phyloP scores from a whole-genome alignment of 2,329 filamentous ascomycete genomes.

The Pyrenophora teres region DNA sequence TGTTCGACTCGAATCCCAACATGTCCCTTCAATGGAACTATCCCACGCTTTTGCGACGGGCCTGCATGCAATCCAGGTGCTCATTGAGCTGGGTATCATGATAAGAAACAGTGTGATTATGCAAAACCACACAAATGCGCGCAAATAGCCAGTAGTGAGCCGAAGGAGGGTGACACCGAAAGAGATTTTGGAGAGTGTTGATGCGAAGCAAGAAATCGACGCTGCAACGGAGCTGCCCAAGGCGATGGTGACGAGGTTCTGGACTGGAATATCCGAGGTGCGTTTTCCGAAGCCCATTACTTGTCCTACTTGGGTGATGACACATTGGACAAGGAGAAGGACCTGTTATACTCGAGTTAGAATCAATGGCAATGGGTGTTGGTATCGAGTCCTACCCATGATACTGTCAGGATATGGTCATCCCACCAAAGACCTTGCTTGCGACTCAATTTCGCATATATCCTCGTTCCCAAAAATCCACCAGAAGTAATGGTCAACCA shows the following conservation, averaged over 20 bases:
- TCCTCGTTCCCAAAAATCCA: constrained; percentile 26
- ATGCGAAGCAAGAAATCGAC: constrained; percentile 33
- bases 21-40: constrained; percentile 18
- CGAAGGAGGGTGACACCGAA: constrained; percentile 38
- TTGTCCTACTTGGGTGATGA: constrained; percentile 28
- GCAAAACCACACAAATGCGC: constrained; percentile 32
- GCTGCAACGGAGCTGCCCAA: constrained; percentile 22
- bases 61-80: constrained; percentile 28
- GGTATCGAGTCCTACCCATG: constrained; percentile 24
- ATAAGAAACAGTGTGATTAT: constrained; percentile 30
- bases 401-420: constrained; percentile 23
- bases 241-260: constrained; percentile 22
- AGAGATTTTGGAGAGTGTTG: constrained; percentile 34
- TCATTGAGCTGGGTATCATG: constrained; percentile 32
- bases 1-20: constrained; percentile 22
- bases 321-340: constrained; percentile 26
- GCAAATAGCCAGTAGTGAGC: constrained; percentile 18
- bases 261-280: constrained; percentile 18
- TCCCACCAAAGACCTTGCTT: constrained; percentile 28
- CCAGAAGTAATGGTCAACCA: constrained; percentile 27
- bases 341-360: constrained; percentile 18
- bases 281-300: constrained; percentile 32
- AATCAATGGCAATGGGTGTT: background rate
- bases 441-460: constrained; percentile 36
- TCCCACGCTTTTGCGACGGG: constrained; percentile 27